Evolutionary conservation across 1,139 yeast species (phyloP).

Genomic region (Hyphopichia buzzinii): DNA sequence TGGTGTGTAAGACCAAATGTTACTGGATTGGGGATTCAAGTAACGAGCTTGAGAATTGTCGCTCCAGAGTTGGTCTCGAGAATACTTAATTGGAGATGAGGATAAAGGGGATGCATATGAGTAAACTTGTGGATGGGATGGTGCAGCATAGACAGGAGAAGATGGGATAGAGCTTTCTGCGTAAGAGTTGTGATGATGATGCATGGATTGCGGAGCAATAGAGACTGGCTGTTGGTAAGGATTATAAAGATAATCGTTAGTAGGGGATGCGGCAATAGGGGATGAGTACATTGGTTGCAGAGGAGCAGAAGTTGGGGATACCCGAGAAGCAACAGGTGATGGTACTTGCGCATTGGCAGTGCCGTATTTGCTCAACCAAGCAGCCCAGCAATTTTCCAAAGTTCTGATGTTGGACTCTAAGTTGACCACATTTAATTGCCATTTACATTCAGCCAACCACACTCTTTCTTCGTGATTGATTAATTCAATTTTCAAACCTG

Average conservation of each 20-base stretch:
- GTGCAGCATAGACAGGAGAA: conserved; percentile 21
- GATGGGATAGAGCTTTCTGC: conserved; percentile 17
- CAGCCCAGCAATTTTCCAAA: conserved; percentile 47
- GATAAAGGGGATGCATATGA: conserved; percentile 7
- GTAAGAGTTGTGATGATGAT: background rate
- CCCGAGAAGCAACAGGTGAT: background rate
- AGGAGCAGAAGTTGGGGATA: conserved; percentile 1
- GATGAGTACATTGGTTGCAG: conserved; percentile 4
- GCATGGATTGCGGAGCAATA: background rate
- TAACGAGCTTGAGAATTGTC: conserved; percentile 9
- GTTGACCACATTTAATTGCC: conserved; percentile 48
- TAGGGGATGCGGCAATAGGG: conserved; percentile 6
- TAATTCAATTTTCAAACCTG: conserved; percentile 63
- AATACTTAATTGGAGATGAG: conserved; percentile 22
- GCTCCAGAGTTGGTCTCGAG: conserved; percentile 26
- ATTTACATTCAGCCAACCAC: conserved; percentile 61
- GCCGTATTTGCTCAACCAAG: conserved; percentile 42
- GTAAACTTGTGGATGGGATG: conserved; percentile 9
- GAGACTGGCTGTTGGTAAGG: background rate
- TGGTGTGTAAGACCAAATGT: conserved; percentile 20
- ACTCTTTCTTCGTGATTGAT: conserved; percentile 68
- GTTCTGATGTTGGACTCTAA: conserved; percentile 41
- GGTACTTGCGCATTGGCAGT: conserved; percentile 4
- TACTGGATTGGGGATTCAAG: conserved; percentile 2
- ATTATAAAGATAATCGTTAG: background rate